These are phyloP conservation scores for Globisporangium perplexum DNA, from an alignment of 352 stramenopile species.

Conservation along the genomic window DNA sequence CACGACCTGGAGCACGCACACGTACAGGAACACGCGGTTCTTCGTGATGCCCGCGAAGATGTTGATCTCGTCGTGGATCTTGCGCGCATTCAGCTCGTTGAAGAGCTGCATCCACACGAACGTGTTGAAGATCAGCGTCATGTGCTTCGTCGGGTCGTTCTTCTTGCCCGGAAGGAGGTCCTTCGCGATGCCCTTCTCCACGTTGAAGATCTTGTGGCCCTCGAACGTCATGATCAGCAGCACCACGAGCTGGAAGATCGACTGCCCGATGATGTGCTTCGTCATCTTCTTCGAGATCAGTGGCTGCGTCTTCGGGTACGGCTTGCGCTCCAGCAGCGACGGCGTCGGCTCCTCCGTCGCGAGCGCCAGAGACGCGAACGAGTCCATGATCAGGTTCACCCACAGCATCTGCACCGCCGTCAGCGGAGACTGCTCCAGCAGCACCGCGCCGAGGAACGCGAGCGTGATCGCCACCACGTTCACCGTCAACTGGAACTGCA, in stretches of 20 bases:
- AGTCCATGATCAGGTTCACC: slow-evolving; percentile 99
- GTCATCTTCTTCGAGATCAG: slow-evolving; percentile 94
- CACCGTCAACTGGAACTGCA: slow-evolving; percentile 98
- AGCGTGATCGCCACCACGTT: slow-evolving; percentile 94
- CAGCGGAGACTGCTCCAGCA: slow-evolving; percentile 83
- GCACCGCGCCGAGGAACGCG: slow-evolving; percentile 87
- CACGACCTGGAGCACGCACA: slow-evolving; percentile 85
- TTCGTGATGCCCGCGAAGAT: slow-evolving; percentile 90
- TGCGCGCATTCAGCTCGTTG: slow-evolving; percentile 72
- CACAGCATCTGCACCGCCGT: slow-evolving; percentile 96
- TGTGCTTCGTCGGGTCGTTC: slow-evolving; percentile 81
- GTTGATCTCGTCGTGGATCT: slow-evolving; percentile 89
- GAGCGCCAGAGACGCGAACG: slow-evolving; percentile 93
- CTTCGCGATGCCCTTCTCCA: slow-evolving; percentile 28
- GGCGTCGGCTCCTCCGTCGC: slow-evolving; percentile 90
- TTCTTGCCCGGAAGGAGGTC: slow-evolving; percentile 38
- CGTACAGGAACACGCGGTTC: slow-evolving; percentile 91
- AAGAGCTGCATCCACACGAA: slow-evolving; percentile 98
- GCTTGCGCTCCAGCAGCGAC: slow-evolving; percentile 89
- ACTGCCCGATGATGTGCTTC: slow-evolving; percentile 94
- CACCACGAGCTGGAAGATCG: slow-evolving; percentile 88
- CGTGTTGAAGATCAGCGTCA: slow-evolving; percentile 97
- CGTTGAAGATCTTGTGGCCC: slow-evolving; percentile 46
- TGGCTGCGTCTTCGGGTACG: slow-evolving; percentile 90
- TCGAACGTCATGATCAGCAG: slow-evolving; percentile 86